Evolutionary conservation across 2,329 filamentous ascomycete genomes (phyloP), one percentile per base, ranked within the genome.

Genomic region (Penicillium freii): DNA sequence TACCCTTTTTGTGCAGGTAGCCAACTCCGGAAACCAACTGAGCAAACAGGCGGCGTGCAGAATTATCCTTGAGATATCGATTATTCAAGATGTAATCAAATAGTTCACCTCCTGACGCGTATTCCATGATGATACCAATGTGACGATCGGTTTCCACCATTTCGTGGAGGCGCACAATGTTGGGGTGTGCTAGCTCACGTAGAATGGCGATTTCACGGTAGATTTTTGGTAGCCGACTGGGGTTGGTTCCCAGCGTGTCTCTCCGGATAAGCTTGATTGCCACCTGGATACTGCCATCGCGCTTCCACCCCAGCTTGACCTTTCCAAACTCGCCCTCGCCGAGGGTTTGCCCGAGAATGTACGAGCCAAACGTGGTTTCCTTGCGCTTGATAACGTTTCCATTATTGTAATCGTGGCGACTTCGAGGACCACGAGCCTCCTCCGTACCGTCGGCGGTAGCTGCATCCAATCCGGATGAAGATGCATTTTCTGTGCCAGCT

Each of bases 1-100:
- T 99, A 60, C 94, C 94, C 78, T 96, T 97, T 77, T 96, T 97
- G 79, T 99, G 94, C 57, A 99, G 81, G 76, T 99, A 99, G 36
- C 94, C 94, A 11, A 99, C 94, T 42, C 94, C 94, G 7, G 93
- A 97, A 13, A 99, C 88, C 43, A 99, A 84, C 77, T 99, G 94
- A 23, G 94, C 93, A 73, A 99, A 99, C 31, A 99, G 79, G 53
- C 92, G 86, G 56, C 94, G 87, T 33, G 94, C 94, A 2, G 92
- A 87, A 62, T 91, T 87, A 73, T 99, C 94, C 73, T 97, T 97
- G 29, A 99, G 82, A 73, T 97, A 99, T 61, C 94, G 87, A 74
- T 99, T 92, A 71, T 96, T 96, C 59, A 99, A 81, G 66, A 99
- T 99, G 76, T 97, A 96, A 76, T 99, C 94, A 75, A 99, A 99